Conservation (phyloP, 345 rosid genomes). For the Passiflora organensis region DNA sequence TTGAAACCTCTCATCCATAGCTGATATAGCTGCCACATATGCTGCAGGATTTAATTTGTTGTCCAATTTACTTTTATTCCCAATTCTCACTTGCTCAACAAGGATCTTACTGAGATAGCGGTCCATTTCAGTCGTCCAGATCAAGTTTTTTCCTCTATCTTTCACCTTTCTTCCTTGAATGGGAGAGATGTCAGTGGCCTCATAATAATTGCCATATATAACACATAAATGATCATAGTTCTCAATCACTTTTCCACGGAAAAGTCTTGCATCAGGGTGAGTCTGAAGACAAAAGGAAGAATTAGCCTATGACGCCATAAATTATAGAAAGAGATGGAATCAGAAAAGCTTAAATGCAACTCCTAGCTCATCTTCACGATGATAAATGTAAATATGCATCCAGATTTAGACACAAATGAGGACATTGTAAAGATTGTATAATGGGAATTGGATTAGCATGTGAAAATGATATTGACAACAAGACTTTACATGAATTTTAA, state of each 20-base stretch:
- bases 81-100: background rate
- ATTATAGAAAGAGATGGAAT: too few relatives aligned
- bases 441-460: too few relatives aligned
- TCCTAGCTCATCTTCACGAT: too few relatives aligned
- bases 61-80: conserved; percentile 3
- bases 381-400: too few relatives aligned
- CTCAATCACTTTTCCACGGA: background rate
- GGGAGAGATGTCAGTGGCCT: background rate
- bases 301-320: background rate
- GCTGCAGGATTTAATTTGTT: conserved; percentile 10
- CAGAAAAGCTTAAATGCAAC: too few relatives aligned
- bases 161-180: background rate
- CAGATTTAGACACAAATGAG: too few relatives aligned
- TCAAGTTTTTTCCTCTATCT: background rate
- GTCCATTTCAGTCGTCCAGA: conserved; percentile 15
- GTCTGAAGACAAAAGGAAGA: background rate
- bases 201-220: background rate
- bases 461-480: too few relatives aligned
- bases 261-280: background rate
- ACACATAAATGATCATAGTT: background rate
- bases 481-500: too few relatives aligned
- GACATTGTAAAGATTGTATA: too few relatives aligned
- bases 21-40: conserved; percentile 12
- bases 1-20: conserved; percentile 14
- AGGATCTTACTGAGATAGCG: conserved; percentile 3